Percentiles rank a stretch among this genome's conserved stretches.
Conservation (phyloP, 176 grass and related monocot species). For the Chrysopogon serrulatus region DNA sequence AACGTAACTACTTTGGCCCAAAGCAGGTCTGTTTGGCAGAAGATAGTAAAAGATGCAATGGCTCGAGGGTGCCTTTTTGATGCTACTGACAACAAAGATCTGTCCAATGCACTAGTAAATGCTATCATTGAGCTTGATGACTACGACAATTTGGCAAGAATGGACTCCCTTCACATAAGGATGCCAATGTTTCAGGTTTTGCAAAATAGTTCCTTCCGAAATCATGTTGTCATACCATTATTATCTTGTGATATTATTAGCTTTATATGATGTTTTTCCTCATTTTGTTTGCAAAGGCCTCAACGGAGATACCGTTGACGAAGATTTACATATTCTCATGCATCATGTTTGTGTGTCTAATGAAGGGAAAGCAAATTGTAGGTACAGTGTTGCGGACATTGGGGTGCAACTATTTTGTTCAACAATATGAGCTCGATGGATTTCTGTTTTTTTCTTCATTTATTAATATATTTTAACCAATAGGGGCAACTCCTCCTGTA, state of each 20-base stretch:
- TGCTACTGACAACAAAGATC: slow-evolving; percentile 30
- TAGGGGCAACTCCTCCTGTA: too few species aligned
- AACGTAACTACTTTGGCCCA: slow-evolving; percentile 31
- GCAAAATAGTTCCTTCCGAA: not conserved
- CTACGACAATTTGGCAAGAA: slow-evolving; percentile 15
- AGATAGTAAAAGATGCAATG: slow-evolving; percentile 22
- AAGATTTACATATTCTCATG: not conserved
- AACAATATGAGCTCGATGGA: not conserved
- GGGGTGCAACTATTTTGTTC: too few species aligned
- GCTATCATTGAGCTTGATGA: slow-evolving; percentile 25
- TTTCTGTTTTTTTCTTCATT: too few species aligned
- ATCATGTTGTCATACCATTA: not conserved
- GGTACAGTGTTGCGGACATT: not conserved
- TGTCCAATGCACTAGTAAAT: slow-evolving; percentile 22
- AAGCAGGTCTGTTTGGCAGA: slow-evolving; percentile 38
- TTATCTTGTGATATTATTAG: not conserved
- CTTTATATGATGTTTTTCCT: not conserved
- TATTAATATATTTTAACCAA: too few species aligned
- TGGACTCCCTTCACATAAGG: slow-evolving; percentile 13
- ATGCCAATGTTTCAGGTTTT: slow-evolving; percentile 19
- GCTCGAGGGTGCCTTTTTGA: slow-evolving; percentile 27
- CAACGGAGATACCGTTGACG: not conserved
- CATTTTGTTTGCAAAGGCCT: not conserved
- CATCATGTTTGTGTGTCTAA: not conserved
- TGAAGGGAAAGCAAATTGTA: not conserved